A percentile compares a stretch with the other conserved stretches of the same genome.
Conservation (phyloP, 2,329 filamentous ascomycete species). For the Penicillium concentricum region DNA sequence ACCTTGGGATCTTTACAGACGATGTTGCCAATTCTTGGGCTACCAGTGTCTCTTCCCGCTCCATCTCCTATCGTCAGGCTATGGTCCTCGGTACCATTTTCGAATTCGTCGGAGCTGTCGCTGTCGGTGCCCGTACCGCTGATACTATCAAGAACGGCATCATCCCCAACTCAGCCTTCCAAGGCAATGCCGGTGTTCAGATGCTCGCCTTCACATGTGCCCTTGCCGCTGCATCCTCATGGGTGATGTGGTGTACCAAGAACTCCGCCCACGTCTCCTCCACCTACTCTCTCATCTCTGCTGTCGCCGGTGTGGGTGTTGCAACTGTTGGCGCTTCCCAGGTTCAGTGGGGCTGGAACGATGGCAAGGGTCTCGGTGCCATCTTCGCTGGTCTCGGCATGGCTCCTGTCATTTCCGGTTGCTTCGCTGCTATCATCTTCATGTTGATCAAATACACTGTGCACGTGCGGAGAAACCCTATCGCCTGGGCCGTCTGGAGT, state of each 20-base stretch:
- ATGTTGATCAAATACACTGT: conserved; percentile 70
- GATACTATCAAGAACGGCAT: conserved; percentile 79
- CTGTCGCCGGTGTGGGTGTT: conserved; percentile 68
- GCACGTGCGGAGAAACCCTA: conserved; percentile 68
- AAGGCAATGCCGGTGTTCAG: conserved; percentile 62
- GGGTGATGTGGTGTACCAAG: conserved; percentile 78
- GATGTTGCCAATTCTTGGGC: conserved; percentile 86
- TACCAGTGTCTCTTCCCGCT: conserved; percentile 77
- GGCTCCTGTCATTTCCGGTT: conserved; percentile 66
- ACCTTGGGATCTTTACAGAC: conserved; percentile 36
- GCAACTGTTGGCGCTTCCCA: conserved; percentile 61
- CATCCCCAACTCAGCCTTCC: conserved; percentile 61
- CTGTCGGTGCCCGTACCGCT: conserved; percentile 67
- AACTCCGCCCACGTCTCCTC: conserved; percentile 72
- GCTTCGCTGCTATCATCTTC: conserved; percentile 68
- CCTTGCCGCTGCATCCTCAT: conserved; percentile 46
- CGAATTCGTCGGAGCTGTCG: conserved; percentile 66
- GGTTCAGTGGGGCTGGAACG: conserved; percentile 70
- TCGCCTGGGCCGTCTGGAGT: conserved; percentile 70
- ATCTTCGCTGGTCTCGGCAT: conserved; percentile 65
- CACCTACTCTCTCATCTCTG: conserved; percentile 69
- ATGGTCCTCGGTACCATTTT: conserved; percentile 60
- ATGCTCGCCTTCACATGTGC: conserved; percentile 55
- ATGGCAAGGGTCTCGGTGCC: conserved; percentile 65
- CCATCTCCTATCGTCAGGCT: conserved; percentile 42